Base-by-base conservation (phyloP, 257 asterid species). In the Solanum arcanum region DNA sequence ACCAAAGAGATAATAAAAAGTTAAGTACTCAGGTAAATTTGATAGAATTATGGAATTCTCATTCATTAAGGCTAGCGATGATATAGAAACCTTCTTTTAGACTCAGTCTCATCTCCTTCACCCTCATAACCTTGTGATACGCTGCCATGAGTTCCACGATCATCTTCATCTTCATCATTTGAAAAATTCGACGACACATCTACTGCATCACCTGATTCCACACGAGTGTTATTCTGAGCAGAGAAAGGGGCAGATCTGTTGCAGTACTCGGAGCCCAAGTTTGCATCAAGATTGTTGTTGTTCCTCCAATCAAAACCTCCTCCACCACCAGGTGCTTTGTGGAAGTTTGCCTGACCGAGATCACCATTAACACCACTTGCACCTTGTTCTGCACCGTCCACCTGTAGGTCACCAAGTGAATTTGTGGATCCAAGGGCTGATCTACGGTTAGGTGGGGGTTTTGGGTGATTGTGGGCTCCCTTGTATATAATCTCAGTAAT, bases 51-150 rank as follows among this genome's bases (percentile, higher is more conserved):
- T 15, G 64, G 60, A 83, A 52, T 83, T 83, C 75, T 66, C 11
- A 74, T 70, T 47, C 66, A 81, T 73, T 60, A 83, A 85, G 66
- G 13, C 37, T 27, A 41, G 25, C 10, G 35, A 69, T 68, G 89
- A 88, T 49, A 60, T 42, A 81, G 84, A 86, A 69, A 94, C 98
- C 99, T 94, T 91, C 97, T 91, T 92, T 95, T 97, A 29, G 98
- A 93, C 87, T 95, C 98, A 0, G 93, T 90, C 90, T 94, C 99
- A 83, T 94, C 98, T 86, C 93, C 98, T 91, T 94, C 99, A 66
- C 92, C 98, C 23, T 92, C 96, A 87, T 88, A 89, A 83, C 96
- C 98, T 83, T 93, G 83, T 5, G 99, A 93, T 9, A 87, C 92
- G 77, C 98, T 95, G 87, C 92, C 93, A 86, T 90, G 96, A 5